Base-by-base conservation (phyloP, 2,329 filamentous ascomycete genomes). In the Phoma herbarum region DNA sequence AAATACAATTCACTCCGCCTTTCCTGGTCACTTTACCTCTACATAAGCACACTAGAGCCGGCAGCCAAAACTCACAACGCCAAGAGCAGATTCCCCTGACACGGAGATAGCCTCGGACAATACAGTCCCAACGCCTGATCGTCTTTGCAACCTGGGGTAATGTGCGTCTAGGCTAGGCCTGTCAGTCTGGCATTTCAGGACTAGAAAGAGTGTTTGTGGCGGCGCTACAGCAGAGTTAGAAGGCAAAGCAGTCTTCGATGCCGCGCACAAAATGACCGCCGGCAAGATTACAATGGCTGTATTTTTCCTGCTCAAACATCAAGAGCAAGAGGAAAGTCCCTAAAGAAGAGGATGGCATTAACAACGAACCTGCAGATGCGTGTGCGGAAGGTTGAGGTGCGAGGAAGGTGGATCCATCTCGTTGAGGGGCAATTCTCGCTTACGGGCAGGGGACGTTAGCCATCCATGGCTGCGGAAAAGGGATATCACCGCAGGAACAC, bases 81-180 rank as follows among this genome's bases (percentile, higher is more conserved):
- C n/a, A 41, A 54, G 42, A 31, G 23, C 43, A 39, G 18, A 18
- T 20, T 18, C 8, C 18, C 10, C 9, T n/a, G 16, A 47, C 44
- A 47, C 44, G 28, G 44, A 52, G 50, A 45, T 43, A 45, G 43
- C 23, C 22, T 45, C 39, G 6, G 29, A 44, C 28, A 31, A n/a
- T 26, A 47, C 44, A 47, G 22, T 33, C 20, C 29, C 28, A 47
- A 18, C 28, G 28, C 28, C 44, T 47, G n/a, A 47, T 47, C n/a
- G 18, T 20, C 44, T 47, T 47, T 14, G 28, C 28, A 28, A 35
- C 28, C 44, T 47, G 3, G 28, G 28, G n/a, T 9, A 47, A 47
- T 23, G 44, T 47, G 44, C 28, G 18, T 35, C 28, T 47, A 47
- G 44, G 29, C 44, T 47, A 35, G 44, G 22, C 16, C 44, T 47